Evolutionary conservation across 306 rosid genomes (phyloP), one percentile per base, ranked within the genome.

Genomic region (Phaseolus lunatus): DNA sequence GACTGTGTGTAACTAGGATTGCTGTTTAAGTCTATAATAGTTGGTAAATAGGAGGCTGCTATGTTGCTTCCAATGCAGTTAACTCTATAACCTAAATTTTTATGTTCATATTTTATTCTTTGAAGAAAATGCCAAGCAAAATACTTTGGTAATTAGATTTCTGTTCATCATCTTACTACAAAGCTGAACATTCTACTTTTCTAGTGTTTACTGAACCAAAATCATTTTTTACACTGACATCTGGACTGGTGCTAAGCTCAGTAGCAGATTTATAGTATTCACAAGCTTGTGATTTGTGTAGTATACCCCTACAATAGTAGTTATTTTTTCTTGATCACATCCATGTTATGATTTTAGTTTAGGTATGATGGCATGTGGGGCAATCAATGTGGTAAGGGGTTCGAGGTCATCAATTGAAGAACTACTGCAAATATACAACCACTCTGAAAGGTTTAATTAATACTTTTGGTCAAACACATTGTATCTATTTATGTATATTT

Each of bases 321-420:
- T 24, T 44, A 1, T 43, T 59, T 72, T 68, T 37, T 29, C 3
- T 64, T 35, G 61, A 80, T 87, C 73, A 49, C 75, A 70, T 77
- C 35, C 48, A 37, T 84, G 50, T 52, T 65, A 65, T 68, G 35
- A 79, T 69, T 83, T 81, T 83, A 80, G 83, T 78, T 78, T 80
- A 95, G 97, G 98, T 78, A 95, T 90, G 78, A 90, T 95, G 97
- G 96, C 97, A 47, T 80, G 89, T 56, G 98, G 97, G 67, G 96
- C 93, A 85, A 85, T 95, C 84, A 89, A 95, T 78, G 98, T 92
- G 49, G 97, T 90, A 62, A 88, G 98, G 83, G 98, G 98, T 78
- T 92, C 97, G 72, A 90, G 98, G 83, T 95, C 98, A 54, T 89
- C 98, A 3, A 81, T 26, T 19, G 97, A 92, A 74, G 98, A 95